A percentile compares a stretch with the other conserved stretches of the same genome.
Evolutionary conservation across 305 asterid genomes (phyloP).

Genomic region (Stenogyne calaminthoides): DNA sequence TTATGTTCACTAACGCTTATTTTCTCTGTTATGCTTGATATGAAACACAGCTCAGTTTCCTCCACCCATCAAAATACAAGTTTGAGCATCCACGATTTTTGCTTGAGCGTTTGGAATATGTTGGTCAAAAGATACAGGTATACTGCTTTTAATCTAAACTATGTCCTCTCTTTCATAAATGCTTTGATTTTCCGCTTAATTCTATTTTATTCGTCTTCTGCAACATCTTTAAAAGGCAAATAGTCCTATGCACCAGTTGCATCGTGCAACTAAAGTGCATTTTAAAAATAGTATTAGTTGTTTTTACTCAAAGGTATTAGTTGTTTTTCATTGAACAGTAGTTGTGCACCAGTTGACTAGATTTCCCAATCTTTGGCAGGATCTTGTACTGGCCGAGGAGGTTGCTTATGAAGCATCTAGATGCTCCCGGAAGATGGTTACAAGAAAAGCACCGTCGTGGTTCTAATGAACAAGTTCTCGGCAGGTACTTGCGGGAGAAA

Average conservation of each 20-base stretch:
- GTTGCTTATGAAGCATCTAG: constrained; percentile 91
- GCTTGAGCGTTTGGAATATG: constrained; percentile 90
- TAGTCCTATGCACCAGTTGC: neutral
- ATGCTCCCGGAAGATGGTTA: constrained; percentile 95
- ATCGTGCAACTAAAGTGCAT: too few species aligned
- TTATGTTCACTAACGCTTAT: neutral
- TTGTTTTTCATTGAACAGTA: too few species aligned
- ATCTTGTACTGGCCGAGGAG: constrained; percentile 96
- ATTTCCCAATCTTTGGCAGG: constrained; percentile 46
- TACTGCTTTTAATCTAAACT: neutral
- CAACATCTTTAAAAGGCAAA: neutral
- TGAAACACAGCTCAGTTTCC: constrained; percentile 73
- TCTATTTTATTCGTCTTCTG: neutral
- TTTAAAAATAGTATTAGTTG: too few species aligned
- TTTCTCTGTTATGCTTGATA: constrained; percentile 6
- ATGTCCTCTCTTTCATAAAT: constrained; percentile 2
- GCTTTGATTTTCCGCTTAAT: neutral
- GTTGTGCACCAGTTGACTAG: neutral
- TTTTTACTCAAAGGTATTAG: too few species aligned
- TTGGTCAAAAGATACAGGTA: constrained; percentile 99
- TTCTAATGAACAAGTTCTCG: constrained; percentile 94
- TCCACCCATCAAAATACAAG: constrained; percentile 86
- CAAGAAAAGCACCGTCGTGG: constrained; percentile 80
- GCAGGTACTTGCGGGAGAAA: constrained; percentile 83
- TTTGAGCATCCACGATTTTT: constrained; percentile 96